These are phyloP conservation scores for Tulasnella sp. DNA, from an alignment of 768 basidiomycete species.

Conservation along the genomic window DNA sequence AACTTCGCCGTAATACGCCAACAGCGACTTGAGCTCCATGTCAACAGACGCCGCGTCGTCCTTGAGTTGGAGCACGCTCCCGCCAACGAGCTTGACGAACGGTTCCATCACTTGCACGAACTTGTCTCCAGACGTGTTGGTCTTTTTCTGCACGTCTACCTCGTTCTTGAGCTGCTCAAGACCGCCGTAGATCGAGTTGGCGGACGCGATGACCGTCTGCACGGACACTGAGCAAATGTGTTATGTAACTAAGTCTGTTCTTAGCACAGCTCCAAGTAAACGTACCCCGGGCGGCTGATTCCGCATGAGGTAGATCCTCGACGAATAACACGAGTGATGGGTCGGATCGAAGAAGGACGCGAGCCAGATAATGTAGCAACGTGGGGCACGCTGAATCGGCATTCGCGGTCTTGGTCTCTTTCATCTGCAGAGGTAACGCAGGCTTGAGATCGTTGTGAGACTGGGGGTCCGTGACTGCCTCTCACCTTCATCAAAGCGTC, in stretches of 20 bases:
- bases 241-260: not conserved
- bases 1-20: slow-evolving; percentile 69
- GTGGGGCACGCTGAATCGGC: slow-evolving; percentile 66
- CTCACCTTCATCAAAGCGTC: slow-evolving; percentile 70
- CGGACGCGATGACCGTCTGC: slow-evolving; percentile 46
- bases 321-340: slow-evolving; percentile 56
- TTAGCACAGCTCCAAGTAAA: not conserved
- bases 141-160: slow-evolving; percentile 33
- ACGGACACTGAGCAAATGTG: slow-evolving; percentile 48
- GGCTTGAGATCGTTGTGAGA: not conserved
- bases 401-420: slow-evolving; percentile 44
- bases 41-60: slow-evolving; percentile 47
- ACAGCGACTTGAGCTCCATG: slow-evolving; percentile 45
- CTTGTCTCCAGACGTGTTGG: slow-evolving; percentile 33
- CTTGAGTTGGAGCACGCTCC: slow-evolving; percentile 53
- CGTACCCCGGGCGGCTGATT: slow-evolving; percentile 71
- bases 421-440: not conserved
- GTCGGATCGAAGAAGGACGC: slow-evolving; percentile 55
- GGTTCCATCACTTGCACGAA: slow-evolving; percentile 61
- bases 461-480: not conserved
- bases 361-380: slow-evolving; percentile 81
- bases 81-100: slow-evolving; percentile 39
- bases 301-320: slow-evolving; percentile 69
- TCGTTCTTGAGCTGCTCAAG: slow-evolving; percentile 47
- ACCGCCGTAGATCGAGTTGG: slow-evolving; percentile 46